Conservation (phyloP, 2,329 filamentous ascomycete genomes). For the Tetracladium maxilliforme region DNA sequence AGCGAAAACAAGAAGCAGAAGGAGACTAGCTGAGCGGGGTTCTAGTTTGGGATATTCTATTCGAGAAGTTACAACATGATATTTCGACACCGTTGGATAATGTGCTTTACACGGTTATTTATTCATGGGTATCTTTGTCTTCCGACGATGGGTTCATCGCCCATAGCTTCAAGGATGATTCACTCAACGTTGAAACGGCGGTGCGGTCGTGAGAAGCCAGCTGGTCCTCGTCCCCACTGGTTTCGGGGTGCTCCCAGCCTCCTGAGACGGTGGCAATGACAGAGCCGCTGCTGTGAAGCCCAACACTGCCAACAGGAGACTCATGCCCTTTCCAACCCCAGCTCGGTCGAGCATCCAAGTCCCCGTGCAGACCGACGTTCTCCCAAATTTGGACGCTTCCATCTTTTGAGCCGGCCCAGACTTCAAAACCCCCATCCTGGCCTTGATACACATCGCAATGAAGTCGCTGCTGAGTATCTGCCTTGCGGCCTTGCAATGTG, state of each 20-base stretch:
- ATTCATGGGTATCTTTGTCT: too few relatives aligned
- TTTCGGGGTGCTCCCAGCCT: neutral
- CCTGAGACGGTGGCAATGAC: slow-evolving; percentile 17
- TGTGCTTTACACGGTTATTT: too few relatives aligned
- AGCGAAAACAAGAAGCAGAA: too few relatives aligned
- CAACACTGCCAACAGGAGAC: slow-evolving; percentile 2
- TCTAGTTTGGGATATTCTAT: too few relatives aligned
- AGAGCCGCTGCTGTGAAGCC: slow-evolving; percentile 13
- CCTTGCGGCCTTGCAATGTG: slow-evolving; percentile 32
- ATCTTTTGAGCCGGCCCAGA: slow-evolving; percentile 43
- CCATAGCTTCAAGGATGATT: too few relatives aligned
- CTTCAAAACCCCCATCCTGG: slow-evolving; percentile 32
- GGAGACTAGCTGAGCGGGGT: too few relatives aligned
- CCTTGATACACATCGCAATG: slow-evolving; percentile 37
- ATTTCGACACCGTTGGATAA: too few relatives aligned
- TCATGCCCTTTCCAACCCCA: slow-evolving; percentile 17
- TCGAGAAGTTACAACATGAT: too few relatives aligned
- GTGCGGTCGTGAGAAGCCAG: too few relatives aligned
- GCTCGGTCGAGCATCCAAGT: slow-evolving; percentile 13
- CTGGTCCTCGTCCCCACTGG: too few relatives aligned
- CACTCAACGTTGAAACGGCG: too few relatives aligned
- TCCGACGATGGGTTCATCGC: too few relatives aligned
- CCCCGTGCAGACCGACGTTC: slow-evolving; percentile 30
- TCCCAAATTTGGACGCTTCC: slow-evolving; percentile 45
- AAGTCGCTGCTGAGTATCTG: slow-evolving; percentile 39